A percentile compares a stretch with the other conserved stretches of the same genome.
phyloP scores from a whole-genome alignment of 208 protist species.

The Leishmania martiniquensis region DNA sequence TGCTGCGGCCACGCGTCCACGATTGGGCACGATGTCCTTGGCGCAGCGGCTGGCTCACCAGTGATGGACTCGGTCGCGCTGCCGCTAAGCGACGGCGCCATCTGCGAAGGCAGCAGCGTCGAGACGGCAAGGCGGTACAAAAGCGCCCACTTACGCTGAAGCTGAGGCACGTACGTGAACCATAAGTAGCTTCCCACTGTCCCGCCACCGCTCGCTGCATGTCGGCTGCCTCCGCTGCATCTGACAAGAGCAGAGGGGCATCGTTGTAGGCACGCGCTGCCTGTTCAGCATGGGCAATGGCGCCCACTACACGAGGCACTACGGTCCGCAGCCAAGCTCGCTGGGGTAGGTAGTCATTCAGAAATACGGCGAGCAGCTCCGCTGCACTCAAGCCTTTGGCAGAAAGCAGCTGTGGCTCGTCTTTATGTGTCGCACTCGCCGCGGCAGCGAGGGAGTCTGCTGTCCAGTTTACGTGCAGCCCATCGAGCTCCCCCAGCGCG shows the following conservation, averaged over 20 bases:
- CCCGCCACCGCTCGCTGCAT: slow-evolving; percentile 14
- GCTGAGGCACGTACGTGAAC: slow-evolving; percentile 23
- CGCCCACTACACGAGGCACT: slow-evolving; percentile 21
- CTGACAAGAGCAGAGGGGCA: not conserved
- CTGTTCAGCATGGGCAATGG: slow-evolving; percentile 12
- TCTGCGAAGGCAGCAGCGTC: slow-evolving; percentile 8
- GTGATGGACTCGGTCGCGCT: slow-evolving; percentile 11
- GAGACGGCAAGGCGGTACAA: slow-evolving; percentile 18
- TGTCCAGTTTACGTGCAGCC: slow-evolving; percentile 18
- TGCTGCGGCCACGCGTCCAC: slow-evolving; percentile 27
- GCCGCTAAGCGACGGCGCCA: slow-evolving; percentile 7
- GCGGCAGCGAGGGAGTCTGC: slow-evolving; percentile 10
- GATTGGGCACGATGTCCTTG: slow-evolving; percentile 11
- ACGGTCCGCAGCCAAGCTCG: slow-evolving; percentile 32
- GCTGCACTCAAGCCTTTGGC: slow-evolving; percentile 9
- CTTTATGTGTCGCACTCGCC: not conserved
- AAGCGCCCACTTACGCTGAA: slow-evolving; percentile 35
- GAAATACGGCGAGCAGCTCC: slow-evolving; percentile 20
- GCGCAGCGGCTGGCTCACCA: not conserved
- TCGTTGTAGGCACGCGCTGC: slow-evolving; percentile 1
- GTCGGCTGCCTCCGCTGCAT: slow-evolving; percentile 10
- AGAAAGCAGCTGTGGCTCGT: not conserved
- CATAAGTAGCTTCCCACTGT: slow-evolving; percentile 28
- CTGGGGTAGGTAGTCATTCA: slow-evolving; percentile 36
- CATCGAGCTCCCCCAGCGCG: slow-evolving; percentile 4